These are phyloP conservation scores for Aspergillus baeticus DNA, from an alignment of 495 filamentous ascomycete species.

Conservation along the genomic window DNA sequence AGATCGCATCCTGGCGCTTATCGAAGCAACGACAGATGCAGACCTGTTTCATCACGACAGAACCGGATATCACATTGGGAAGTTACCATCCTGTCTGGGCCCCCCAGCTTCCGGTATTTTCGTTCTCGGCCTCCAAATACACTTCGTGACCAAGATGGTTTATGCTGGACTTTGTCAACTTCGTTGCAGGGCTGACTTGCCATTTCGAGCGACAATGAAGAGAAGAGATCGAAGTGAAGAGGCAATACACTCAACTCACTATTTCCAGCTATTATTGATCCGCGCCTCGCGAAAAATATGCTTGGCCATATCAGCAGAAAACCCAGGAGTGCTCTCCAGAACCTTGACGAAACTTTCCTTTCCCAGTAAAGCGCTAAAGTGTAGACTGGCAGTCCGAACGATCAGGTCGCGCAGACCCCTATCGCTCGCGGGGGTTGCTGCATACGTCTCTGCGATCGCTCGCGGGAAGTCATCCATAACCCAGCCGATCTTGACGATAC, in stretches of 20 bases:
- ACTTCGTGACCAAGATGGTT: background rate
- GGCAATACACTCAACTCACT: too few relatives aligned
- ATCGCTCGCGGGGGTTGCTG: conserved; percentile 25
- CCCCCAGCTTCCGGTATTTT: too few relatives aligned
- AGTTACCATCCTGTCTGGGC: too few relatives aligned
- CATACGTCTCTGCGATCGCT: conserved; percentile 32
- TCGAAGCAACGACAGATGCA: background rate
- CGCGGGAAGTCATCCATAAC: conserved; percentile 25
- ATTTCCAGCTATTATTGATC: too few relatives aligned
- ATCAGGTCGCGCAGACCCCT: conserved; percentile 34
- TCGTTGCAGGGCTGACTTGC: background rate
- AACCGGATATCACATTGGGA: background rate
- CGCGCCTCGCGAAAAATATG: background rate
- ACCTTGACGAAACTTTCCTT: conserved; percentile 16
- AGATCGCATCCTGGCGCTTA: conserved; percentile 1
- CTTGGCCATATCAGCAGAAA: conserved; percentile 19
- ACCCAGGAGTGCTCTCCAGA: conserved; percentile 8
- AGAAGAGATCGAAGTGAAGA: too few relatives aligned
- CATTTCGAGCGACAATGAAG: background rate
- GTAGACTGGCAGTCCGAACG: conserved; percentile 12
- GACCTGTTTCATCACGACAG: background rate
- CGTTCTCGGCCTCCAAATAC: background rate
- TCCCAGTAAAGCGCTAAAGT: conserved; percentile 10
- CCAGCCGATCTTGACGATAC: conserved; percentile 19
- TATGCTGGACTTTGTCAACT: too few relatives aligned